Conservation (phyloP, 1,284 basidiomycete genomes). For the Moniliophthora roreri region DNA sequence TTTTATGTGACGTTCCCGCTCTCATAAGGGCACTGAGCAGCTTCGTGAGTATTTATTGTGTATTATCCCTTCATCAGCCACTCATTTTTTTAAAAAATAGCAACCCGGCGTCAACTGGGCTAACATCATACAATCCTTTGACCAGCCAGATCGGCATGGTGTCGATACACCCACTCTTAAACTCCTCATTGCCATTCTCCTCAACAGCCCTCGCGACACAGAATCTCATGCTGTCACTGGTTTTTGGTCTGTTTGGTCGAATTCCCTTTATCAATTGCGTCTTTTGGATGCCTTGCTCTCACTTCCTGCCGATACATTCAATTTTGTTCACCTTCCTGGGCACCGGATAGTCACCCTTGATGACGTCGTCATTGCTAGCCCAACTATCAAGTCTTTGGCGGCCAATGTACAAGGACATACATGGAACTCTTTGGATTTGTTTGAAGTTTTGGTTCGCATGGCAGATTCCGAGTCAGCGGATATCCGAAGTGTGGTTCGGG, state of each 20-base stretch:
- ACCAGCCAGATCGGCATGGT: slow-evolving; percentile 73
- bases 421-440: slow-evolving; percentile 94
- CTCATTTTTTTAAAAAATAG: slow-evolving; percentile 39
- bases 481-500: slow-evolving; percentile 73
- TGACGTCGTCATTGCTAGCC: slow-evolving; percentile 79
- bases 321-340: slow-evolving; percentile 83
- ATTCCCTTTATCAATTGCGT: slow-evolving; percentile 83
- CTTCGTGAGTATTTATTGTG: slow-evolving; percentile 49
- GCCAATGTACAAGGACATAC: slow-evolving; percentile 86
- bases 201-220: slow-evolving; percentile 68
- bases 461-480: slow-evolving; percentile 73
- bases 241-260: slow-evolving; percentile 84
- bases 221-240: slow-evolving; percentile 77
- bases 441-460: slow-evolving; percentile 83
- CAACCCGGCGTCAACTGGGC: slow-evolving; percentile 75
- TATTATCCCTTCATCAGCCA: slow-evolving; percentile 12
- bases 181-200: slow-evolving; percentile 75
- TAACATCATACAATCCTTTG: slow-evolving; percentile 75
- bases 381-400: slow-evolving; percentile 84
- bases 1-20: slow-evolving; percentile 74
- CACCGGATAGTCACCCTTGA: slow-evolving; percentile 83
- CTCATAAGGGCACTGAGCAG: slow-evolving; percentile 69
- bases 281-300: slow-evolving; percentile 87
- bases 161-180: slow-evolving; percentile 84
- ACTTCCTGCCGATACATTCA: slow-evolving; percentile 87